Evolutionary conservation across 257 asterid species (phyloP), one percentile per base, ranked within the genome.

Genomic region (Lantana camara): DNA sequence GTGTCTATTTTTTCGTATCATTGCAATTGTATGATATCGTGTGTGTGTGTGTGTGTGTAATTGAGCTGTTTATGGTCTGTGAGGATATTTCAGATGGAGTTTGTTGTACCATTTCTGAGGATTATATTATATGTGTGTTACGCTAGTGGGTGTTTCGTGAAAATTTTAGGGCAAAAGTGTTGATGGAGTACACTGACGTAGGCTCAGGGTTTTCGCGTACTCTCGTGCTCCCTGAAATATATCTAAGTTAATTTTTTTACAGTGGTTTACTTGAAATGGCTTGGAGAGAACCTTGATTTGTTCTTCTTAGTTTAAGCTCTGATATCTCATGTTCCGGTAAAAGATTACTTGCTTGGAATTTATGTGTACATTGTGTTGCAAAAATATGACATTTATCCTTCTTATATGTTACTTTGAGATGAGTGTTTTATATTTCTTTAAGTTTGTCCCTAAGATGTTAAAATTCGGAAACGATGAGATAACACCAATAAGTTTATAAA

Each of bases 41-140:
- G 69, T 42, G 13, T 14, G 10, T 60, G 22, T 49, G 17, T 13
- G 50, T 17, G 1, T 46, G 40, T 27, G 1, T 30, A 5, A 41
- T 71, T 60, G 37, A 15, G 47, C 11, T 0, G 8, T 30, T 14
- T 40, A 10, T 17, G 19, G 57, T 12, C 16, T 30, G 5, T 3
- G 61, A 37, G 6, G 7, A 1, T 29, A 48, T 34, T 34, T 3
- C 24, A 3, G 19, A 3, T 56, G 53, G 4, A 11, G 17, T 47
- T 57, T 10, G 5, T 37, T 48, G 27, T 20, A 2, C 27, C n/a
- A 5, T 12, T 9, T 41, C 47, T 64, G 51, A 61, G 59, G 59
- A 50, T 77, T 60, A 7, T 49, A 50, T 77, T 60, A 7, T 49
- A n/a, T 45, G 45, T 67, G 6, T 24, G 29, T 21, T 51, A 14